Conservation (phyloP, 2,329 filamentous ascomycete species). For the Rhinocladiella similis region DNA sequence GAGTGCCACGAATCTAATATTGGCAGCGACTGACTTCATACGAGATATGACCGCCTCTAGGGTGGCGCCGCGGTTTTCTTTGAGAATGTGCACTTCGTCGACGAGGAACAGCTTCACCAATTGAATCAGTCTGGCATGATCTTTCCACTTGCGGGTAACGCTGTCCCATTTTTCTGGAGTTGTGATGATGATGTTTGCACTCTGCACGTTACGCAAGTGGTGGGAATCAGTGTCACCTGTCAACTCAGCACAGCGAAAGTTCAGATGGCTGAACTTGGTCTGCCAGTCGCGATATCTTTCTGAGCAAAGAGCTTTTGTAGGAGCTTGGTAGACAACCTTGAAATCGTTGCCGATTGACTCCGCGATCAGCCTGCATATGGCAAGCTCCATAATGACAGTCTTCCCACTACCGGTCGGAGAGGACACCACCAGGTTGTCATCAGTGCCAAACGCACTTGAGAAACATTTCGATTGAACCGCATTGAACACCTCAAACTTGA, state of each 20-base stretch:
- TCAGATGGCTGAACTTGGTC: conserved; percentile 68
- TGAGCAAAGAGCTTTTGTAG: conserved; percentile 78
- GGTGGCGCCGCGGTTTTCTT: conserved; percentile 74
- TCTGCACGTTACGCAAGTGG: conserved; percentile 68
- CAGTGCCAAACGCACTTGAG: conserved; percentile 61
- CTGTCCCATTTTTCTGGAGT: conserved; percentile 93
- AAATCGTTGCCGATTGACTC: conserved; percentile 59
- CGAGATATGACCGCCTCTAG: conserved; percentile 82
- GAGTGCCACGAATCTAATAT: conserved; percentile 76
- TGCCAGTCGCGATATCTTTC: conserved; percentile 78
- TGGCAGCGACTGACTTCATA: conserved; percentile 77
- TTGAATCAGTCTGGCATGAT: conserved; percentile 72
- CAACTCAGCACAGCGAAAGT: conserved; percentile 70
- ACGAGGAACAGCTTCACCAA: conserved; percentile 79
- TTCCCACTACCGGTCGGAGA: conserved; percentile 86
- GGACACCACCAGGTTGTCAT: conserved; percentile 76
- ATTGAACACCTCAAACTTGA: conserved; percentile 75
- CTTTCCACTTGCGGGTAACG: conserved; percentile 82
- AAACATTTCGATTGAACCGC: conserved; percentile 82
- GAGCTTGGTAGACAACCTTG: conserved; percentile 84
- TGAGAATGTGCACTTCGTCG: conserved; percentile 85
- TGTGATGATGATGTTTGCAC: conserved; percentile 78
- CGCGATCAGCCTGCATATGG: conserved; percentile 70
- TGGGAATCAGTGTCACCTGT: conserved; percentile 75
- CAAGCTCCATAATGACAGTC: conserved; percentile 77